Percentiles rank a stretch among this genome's conserved stretches.
Conservation (phyloP, 2,329 filamentous ascomycete species). For the Aureobasidium sp. region DNA sequence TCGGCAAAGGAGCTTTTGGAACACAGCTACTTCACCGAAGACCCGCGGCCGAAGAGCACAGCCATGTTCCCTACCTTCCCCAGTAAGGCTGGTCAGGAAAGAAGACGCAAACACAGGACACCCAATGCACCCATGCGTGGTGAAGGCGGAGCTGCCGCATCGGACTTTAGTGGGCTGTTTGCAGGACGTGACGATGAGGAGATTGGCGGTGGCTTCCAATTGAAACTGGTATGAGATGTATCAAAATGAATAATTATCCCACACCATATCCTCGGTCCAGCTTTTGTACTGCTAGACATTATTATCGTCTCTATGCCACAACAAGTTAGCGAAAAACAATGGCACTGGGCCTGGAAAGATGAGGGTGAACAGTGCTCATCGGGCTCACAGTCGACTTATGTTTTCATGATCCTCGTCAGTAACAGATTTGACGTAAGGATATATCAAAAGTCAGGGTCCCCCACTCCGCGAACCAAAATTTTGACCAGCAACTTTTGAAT, state of each 20-base stretch:
- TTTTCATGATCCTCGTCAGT: no score
- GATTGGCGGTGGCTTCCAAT: conserved; percentile 41
- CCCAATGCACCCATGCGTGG: conserved; percentile 80
- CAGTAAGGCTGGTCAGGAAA: conserved; percentile 88
- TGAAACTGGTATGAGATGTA: conserved; percentile 25
- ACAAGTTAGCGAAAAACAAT: no score
- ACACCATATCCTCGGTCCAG: no score
- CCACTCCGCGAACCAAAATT: conserved; percentile 11
- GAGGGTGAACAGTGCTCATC: no score
- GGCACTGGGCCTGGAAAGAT: no score
- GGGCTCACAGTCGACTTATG: no score
- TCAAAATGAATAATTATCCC: neutral
- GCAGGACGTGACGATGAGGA: conserved; percentile 41
- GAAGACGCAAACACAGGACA: conserved; percentile 61
- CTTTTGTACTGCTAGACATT: no score
- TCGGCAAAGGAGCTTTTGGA: conserved; percentile 65
- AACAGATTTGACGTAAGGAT: no score
- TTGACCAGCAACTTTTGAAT: neutral
- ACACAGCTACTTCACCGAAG: conserved; percentile 81
- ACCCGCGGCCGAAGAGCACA: conserved; percentile 81
- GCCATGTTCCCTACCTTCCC: conserved; percentile 97
- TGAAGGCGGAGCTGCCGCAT: conserved; percentile 49
- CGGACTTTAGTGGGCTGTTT: conserved; percentile 46
- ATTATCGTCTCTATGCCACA: no score
- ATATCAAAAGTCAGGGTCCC: conserved; percentile 5